A percentile compares a stretch with the other conserved stretches of the same genome.
These are phyloP conservation scores for Aspergillus glaucus DNA, from an alignment of 2,329 filamentous ascomycete genomes.

Conservation along the genomic window DNA sequence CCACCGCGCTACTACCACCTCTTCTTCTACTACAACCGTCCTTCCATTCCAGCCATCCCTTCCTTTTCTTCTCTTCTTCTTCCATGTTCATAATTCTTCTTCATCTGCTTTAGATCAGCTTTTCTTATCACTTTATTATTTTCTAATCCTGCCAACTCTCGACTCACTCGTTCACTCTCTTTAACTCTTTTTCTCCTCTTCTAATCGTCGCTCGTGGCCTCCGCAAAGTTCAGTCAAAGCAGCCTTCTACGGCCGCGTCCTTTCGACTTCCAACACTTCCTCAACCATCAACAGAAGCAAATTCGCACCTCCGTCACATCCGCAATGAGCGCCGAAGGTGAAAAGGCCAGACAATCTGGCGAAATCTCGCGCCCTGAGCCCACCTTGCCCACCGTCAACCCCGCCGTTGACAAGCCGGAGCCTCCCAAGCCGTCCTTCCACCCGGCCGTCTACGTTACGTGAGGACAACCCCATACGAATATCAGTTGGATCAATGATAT, in stretches of 20 bases:
- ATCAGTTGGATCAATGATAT: background rate
- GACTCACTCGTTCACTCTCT: conserved; percentile 1
- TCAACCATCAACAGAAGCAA: conserved; percentile 34
- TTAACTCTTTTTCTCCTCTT: conserved; percentile 4
- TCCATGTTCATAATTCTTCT: background rate
- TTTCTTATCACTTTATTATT: background rate
- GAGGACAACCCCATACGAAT: conserved; percentile 15
- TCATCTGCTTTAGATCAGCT: background rate
- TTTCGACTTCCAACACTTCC: conserved; percentile 44
- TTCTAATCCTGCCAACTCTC: conserved; percentile 2
- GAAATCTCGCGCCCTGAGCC: conserved; percentile 47
- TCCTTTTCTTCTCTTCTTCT: conserved; percentile 1
- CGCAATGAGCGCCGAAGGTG: conserved; percentile 58
- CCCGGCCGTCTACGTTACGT: conserved; percentile 77
- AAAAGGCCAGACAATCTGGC: conserved; percentile 79
- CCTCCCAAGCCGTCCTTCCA: conserved; percentile 62
- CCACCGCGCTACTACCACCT: too few species aligned
- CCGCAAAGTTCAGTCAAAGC: conserved; percentile 38
- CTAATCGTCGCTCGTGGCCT: conserved; percentile 32
- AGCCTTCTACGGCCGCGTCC: conserved; percentile 40
- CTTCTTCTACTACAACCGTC: too few species aligned
- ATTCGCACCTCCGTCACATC: conserved; percentile 23
- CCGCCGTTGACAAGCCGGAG: conserved; percentile 64
- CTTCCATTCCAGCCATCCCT: conserved; percentile 1
- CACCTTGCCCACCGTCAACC: conserved; percentile 75